Conservation (phyloP, 139 green algal species). For the Chlorokybus atmophyticus region DNA sequence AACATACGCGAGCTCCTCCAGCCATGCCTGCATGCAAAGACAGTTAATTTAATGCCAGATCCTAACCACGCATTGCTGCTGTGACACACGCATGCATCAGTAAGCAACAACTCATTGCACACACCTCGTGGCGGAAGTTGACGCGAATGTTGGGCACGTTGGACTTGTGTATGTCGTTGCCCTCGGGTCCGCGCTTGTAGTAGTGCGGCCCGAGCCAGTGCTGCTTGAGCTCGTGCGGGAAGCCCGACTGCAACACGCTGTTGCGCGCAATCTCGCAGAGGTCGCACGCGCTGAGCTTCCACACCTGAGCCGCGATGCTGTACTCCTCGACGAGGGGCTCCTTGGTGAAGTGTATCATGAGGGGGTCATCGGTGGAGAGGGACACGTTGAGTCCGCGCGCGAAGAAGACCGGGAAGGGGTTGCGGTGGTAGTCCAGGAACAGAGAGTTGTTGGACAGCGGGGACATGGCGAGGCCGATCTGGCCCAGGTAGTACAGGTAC, state of each 20-base stretch:
- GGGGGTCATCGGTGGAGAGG: conserved; percentile 57
- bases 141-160: conserved; percentile 94
- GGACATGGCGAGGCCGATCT: conserved; percentile 90
- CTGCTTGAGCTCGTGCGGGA: conserved; percentile 62
- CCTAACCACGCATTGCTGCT: too few species aligned
- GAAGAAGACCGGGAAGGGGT: conserved; percentile 98
- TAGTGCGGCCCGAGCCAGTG: conserved; percentile 29
- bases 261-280: conserved; percentile 95
- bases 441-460: conserved; percentile 97
- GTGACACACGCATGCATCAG: too few species aligned
- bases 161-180: conserved; percentile 96
- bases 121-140: conserved; percentile 60
- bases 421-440: conserved; percentile 98
- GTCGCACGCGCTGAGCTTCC: conserved; percentile 86
- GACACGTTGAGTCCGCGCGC: conserved; percentile 74
- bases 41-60: too few species aligned
- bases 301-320: conserved; percentile 79
- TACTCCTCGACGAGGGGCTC: conserved; percentile 98
- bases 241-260: conserved; percentile 84
- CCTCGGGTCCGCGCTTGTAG: conserved; percentile 52
- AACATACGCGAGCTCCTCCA: too few species aligned
- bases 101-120: too few species aligned
- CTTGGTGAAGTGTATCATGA: conserved; percentile 82
- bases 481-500: conserved; percentile 49
- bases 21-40: too few species aligned